Conservation (phyloP, 2,329 filamentous ascomycete genomes). For the Colletotrichum cordylinicola region DNA sequence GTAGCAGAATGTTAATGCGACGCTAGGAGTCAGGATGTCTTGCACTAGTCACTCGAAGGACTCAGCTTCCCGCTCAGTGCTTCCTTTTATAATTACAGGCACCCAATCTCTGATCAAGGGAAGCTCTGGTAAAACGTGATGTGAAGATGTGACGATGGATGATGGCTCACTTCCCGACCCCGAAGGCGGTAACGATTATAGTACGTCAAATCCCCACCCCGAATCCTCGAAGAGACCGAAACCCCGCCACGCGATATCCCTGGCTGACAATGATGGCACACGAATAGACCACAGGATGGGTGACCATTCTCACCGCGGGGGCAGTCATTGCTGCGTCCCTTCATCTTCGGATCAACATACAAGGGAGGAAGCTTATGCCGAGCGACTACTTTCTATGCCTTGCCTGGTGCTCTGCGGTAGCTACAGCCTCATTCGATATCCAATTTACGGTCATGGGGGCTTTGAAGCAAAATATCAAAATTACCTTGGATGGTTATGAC, state of each 20-base stretch:
- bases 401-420: slow-evolving; percentile 7
- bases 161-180: slow-evolving; percentile 18
- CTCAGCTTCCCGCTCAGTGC: neutral
- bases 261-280: neutral
- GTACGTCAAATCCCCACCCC: neutral
- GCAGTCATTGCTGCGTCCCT: slow-evolving; percentile 16
- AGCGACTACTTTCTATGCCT: slow-evolving; percentile 17
- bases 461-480: slow-evolving; percentile 11
- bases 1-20: neutral
- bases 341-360: slow-evolving; percentile 15
- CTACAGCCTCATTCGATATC: slow-evolving; percentile 15
- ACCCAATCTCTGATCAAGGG: neutral
- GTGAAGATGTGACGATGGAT: slow-evolving; percentile 8
- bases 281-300: slow-evolving; percentile 15
- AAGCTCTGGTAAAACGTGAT: neutral
- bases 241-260: neutral
- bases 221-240: neutral
- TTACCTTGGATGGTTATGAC: slow-evolving; percentile 4
- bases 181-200: slow-evolving; percentile 22
- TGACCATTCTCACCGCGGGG: slow-evolving; percentile 9
- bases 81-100: neutral
- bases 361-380: neutral
- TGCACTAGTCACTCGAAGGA: neutral
- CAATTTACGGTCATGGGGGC: slow-evolving; percentile 14
- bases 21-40: slow-evolving; percentile 9